Conservation (phyloP, 1,284 basidiomycete species). For the Ustilago crameri region DNA sequence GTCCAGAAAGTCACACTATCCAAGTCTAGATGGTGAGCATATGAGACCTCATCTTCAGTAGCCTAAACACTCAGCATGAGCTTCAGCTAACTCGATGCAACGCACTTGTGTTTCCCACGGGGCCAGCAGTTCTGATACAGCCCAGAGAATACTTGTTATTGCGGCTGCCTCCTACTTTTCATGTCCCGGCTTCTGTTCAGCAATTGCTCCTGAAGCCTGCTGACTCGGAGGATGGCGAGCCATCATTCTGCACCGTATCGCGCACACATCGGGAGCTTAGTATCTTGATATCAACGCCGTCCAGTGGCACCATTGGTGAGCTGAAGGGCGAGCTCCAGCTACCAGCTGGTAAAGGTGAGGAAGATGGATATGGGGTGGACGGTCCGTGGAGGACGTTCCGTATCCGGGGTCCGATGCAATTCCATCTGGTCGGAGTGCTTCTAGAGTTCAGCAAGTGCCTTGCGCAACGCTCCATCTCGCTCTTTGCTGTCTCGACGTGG, state of each 20-base stretch:
- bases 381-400: constrained; percentile 39
- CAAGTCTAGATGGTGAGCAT: constrained; percentile 39
- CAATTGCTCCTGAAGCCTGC: constrained; percentile 11
- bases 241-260: constrained; percentile 39
- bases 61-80: no score
- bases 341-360: not conserved
- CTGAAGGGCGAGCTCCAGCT: constrained; percentile 13
- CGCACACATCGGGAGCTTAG: constrained; percentile 40
- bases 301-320: constrained; percentile 1
- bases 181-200: constrained; percentile 5
- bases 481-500: constrained; percentile 49
- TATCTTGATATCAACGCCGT: constrained; percentile 29
- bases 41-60: not conserved
- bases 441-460: constrained; percentile 41
- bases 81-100: no score
- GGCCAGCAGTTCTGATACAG: constrained; percentile 25
- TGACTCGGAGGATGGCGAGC: not conserved
- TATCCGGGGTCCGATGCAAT: constrained; percentile 43
- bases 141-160: constrained; percentile 36
- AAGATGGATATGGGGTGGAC: constrained; percentile 20
- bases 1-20: constrained; percentile 27
- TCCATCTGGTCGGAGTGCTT: constrained; percentile 41
- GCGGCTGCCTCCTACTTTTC: constrained; percentile 22
- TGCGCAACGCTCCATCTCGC: constrained; percentile 25
- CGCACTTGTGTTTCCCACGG: not conserved